Percentiles rank a stretch among this genome's conserved stretches.
Conservation (phyloP, 257 asterid genomes). For the Rubia yunnanensis region DNA sequence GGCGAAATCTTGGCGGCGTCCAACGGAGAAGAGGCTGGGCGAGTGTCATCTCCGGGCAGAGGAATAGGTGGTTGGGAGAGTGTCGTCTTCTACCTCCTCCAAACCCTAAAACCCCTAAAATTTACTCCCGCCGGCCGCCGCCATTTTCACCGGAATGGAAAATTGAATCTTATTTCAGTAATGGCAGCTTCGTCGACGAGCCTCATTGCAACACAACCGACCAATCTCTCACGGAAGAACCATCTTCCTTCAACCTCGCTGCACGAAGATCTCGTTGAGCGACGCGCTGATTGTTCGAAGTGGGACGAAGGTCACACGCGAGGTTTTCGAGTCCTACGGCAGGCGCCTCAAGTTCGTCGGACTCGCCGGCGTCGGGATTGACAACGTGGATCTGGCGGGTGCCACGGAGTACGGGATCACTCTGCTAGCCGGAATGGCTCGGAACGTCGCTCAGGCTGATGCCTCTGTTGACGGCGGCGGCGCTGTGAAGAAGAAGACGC, state of each 20-base stretch:
- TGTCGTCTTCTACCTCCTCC: conserved; percentile 2
- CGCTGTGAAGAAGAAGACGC: no score
- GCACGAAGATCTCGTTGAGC: conserved; percentile 79
- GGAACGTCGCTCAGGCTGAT: conserved; percentile 87
- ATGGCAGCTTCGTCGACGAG: conserved; percentile 45
- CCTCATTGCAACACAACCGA: conserved; percentile 23
- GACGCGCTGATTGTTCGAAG: conserved; percentile 90
- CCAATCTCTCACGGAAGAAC: conserved; percentile 33
- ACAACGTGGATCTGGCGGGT: conserved; percentile 94
- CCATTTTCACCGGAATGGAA: background rate
- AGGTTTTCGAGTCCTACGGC: conserved; percentile 76
- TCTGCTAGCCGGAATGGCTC: conserved; percentile 74
- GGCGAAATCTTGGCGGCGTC: no score
- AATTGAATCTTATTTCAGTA: background rate
- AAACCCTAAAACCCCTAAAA: conserved; percentile 1
- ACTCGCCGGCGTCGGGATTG: conserved; percentile 92
- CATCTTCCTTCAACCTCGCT: conserved; percentile 28
- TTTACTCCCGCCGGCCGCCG: no score
- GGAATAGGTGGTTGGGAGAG: no score
- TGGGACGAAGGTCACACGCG: conserved; percentile 78
- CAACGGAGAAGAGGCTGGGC: no score
- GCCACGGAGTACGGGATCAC: conserved; percentile 96
- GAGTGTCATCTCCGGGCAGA: no score
- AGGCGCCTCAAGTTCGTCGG: conserved; percentile 92
- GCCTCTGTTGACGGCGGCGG: no score